A percentile compares a stretch with the other conserved stretches of the same genome.
These are phyloP conservation scores for Yamadazyma taylorii DNA, from an alignment of 1,139 yeast species.

Conservation along the genomic window DNA sequence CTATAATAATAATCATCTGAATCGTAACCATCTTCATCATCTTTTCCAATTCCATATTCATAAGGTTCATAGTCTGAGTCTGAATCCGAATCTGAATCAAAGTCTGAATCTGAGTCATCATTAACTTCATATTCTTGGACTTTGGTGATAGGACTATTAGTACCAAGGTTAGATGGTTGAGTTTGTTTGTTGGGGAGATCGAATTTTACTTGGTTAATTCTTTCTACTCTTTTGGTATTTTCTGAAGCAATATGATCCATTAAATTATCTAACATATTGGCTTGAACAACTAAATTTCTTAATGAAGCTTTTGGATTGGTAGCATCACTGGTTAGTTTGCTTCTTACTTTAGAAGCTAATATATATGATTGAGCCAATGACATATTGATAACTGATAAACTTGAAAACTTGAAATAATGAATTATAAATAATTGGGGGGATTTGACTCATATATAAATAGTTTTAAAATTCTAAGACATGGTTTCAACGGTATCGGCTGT, in stretches of 20 bases:
- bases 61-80: slow-evolving; percentile 6
- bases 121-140: slow-evolving; percentile 38
- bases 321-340: slow-evolving; percentile 69
- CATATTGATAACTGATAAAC: slow-evolving; percentile 13
- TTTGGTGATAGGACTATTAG: slow-evolving; percentile 18
- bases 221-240: slow-evolving; percentile 27
- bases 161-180: slow-evolving; percentile 2
- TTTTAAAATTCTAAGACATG: not conserved
- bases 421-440: too few species aligned
- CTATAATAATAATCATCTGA: slow-evolving; percentile 33
- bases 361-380: slow-evolving; percentile 59
- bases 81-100: not conserved
- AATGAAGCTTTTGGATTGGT: slow-evolving; percentile 58
- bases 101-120: slow-evolving; percentile 17
- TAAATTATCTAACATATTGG: slow-evolving; percentile 68
- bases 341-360: slow-evolving; percentile 68
- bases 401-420: too few species aligned
- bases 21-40: slow-evolving; percentile 22
- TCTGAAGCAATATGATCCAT: slow-evolving; percentile 53
- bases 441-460: not conserved
- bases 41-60: slow-evolving; percentile 17
- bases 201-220: slow-evolving; percentile 17
- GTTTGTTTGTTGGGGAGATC: slow-evolving; percentile 11
- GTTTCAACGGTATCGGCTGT: too few species aligned
- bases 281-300: slow-evolving; percentile 68